A percentile compares a stretch with the other conserved stretches of the same genome.
These are phyloP conservation scores for Ogataea corticis DNA, from an alignment of 805 yeast species.

Conservation along the genomic window DNA sequence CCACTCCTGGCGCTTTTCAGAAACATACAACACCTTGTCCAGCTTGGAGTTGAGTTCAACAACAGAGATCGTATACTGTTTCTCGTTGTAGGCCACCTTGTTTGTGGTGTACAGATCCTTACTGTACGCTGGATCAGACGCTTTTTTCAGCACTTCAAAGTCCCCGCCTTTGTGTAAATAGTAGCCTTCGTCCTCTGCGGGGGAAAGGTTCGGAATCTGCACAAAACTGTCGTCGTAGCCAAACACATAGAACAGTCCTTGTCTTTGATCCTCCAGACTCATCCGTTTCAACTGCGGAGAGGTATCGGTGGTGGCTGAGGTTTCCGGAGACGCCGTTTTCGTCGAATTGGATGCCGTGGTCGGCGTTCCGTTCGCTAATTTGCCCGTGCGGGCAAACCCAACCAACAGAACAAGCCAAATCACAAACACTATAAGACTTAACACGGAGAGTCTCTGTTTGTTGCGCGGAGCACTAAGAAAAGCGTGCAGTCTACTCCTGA, in stretches of 20 bases:
- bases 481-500: conserved; percentile 10
- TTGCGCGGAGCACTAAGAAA: conserved; percentile 22
- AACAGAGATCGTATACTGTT: conserved; percentile 39
- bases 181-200: conserved; percentile 46
- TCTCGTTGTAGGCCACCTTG: conserved; percentile 44
- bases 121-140: conserved; percentile 31
- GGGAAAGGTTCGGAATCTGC: conserved; percentile 28
- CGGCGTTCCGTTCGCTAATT: conserved; percentile 12
- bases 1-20: conserved; percentile 55
- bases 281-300: conserved; percentile 16
- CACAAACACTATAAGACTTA: conserved; percentile 20
- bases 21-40: conserved; percentile 52
- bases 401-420: conserved; percentile 30
- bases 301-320: neutral
- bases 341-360: neutral
- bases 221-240: conserved; percentile 27
- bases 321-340: neutral
- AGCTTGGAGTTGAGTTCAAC: conserved; percentile 46
- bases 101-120: conserved; percentile 32
- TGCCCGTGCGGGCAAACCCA: conserved; percentile 24
- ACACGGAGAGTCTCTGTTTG: conserved; percentile 14
- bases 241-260: conserved; percentile 32
- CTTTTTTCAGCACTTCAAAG: conserved; percentile 21
- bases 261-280: conserved; percentile 30
- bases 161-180: conserved; percentile 29